Evolutionary conservation across 1,284 basidiomycete genomes (phyloP).

Genomic region (Entoloma clypeatum): DNA sequence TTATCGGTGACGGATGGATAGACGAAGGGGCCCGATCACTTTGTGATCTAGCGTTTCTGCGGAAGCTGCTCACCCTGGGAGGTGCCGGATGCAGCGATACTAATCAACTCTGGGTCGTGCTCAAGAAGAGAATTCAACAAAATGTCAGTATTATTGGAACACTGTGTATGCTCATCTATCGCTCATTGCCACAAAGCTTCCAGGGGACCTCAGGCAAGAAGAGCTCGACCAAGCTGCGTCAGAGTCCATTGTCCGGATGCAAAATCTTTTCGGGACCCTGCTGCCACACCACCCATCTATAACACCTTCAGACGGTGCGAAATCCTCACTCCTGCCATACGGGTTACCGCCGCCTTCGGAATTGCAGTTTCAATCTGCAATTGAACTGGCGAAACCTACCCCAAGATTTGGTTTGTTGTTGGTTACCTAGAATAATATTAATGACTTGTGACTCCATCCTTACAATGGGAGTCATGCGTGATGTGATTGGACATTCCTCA

Average conservation of each 20-base stretch:
- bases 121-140: conserved; percentile 30
- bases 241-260: conserved; percentile 41
- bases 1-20: conserved; percentile 29
- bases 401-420: conserved; percentile 48
- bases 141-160: conserved; percentile 24
- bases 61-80: conserved; percentile 38
- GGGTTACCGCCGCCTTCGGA: conserved; percentile 43
- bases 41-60: conserved; percentile 52
- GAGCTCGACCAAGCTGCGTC: conserved; percentile 23
- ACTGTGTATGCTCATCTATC: neutral
- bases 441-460: no score
- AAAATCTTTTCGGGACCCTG: conserved; percentile 46
- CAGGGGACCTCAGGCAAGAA: conserved; percentile 10
- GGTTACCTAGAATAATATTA: conserved; percentile 19
- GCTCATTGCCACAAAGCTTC: conserved; percentile 17
- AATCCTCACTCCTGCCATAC: conserved; percentile 38
- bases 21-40: conserved; percentile 26
- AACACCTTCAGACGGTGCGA: conserved; percentile 18
- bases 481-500: no score
- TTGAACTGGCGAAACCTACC: conserved; percentile 53
- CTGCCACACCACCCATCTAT: conserved; percentile 30
- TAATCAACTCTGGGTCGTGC: conserved; percentile 19
- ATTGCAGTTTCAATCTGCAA: conserved; percentile 43
- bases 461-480: no score
- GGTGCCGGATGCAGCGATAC: conserved; percentile 34